Evolutionary conservation across 352 stramenopile species (phyloP).

Genomic region (Pythium utonaiense): DNA sequence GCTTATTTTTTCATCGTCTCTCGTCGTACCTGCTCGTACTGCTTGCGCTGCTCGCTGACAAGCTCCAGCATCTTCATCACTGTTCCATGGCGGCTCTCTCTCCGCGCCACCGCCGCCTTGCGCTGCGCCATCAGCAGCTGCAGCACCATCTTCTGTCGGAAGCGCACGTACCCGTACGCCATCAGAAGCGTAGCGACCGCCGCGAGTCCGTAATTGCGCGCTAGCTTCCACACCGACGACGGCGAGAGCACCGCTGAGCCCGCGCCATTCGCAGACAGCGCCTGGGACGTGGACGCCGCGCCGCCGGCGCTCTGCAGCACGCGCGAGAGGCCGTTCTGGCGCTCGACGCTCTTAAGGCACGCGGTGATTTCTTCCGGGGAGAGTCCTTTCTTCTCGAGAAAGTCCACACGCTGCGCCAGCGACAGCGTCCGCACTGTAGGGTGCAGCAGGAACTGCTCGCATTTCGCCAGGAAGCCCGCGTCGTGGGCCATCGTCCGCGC

Average conservation of each 20-base stretch:
- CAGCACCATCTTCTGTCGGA: slow-evolving; percentile 21
- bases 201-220: slow-evolving; percentile 14
- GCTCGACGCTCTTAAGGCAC: slow-evolving; percentile 54
- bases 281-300: neutral
- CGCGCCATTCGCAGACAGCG: no score
- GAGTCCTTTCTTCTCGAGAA: slow-evolving; percentile 72
- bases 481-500: slow-evolving; percentile 2
- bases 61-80: slow-evolving; percentile 15
- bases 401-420: slow-evolving; percentile 67
- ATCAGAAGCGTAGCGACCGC: slow-evolving; percentile 22
- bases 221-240: slow-evolving; percentile 12
- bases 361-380: slow-evolving; percentile 60
- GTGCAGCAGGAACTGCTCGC: slow-evolving; percentile 68
- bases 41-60: slow-evolving; percentile 19
- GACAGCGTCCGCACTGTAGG: slow-evolving; percentile 57
- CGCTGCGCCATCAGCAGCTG: slow-evolving; percentile 12
- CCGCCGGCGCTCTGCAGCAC: slow-evolving; percentile 18
- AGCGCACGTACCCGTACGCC: slow-evolving; percentile 21
- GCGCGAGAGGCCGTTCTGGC: slow-evolving; percentile 49
- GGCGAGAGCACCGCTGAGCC: no score
- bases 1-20: neutral
- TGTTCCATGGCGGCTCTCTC: slow-evolving; percentile 1
- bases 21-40: slow-evolving; percentile 22
- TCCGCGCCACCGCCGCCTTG: neutral
- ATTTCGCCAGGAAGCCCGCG: slow-evolving; percentile 45